These are phyloP conservation scores for Arctostaphylos glauca DNA, from an alignment of 148 eudicot species.

Conservation along the genomic window DNA sequence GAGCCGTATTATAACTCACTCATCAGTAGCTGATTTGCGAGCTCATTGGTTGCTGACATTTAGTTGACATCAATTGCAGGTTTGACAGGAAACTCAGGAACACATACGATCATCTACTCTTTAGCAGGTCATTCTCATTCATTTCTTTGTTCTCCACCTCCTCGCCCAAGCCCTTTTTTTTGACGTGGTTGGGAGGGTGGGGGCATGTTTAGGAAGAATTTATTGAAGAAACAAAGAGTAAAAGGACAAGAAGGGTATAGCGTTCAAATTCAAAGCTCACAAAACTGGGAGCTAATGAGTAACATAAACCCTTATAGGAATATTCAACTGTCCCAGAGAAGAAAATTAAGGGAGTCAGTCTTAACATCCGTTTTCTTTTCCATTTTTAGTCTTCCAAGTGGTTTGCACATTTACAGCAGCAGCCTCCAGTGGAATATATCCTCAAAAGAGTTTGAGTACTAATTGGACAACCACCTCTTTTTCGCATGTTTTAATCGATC, in stretches of 20 bases:
- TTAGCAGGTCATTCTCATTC: conserved; percentile 69
- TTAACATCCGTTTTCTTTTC: background rate
- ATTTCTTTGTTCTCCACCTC: background rate
- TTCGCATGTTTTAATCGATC: background rate
- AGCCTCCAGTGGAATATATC: background rate
- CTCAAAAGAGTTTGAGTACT: background rate
- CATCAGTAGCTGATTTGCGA: conserved; percentile 6
- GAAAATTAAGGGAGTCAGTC: background rate
- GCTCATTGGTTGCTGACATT: conserved; percentile 15
- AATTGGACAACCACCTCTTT: background rate
- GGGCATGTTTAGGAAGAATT: background rate
- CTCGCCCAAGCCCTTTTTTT: background rate
- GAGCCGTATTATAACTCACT: background rate
- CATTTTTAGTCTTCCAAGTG: background rate
- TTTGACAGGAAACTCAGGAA: conserved; percentile 91
- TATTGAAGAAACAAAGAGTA: background rate
- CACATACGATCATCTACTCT: conserved; percentile 84
- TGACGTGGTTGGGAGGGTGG: background rate
- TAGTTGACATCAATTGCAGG: conserved; percentile 50
- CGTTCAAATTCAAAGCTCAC: background rate
- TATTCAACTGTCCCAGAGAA: background rate
- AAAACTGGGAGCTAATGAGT: background rate
- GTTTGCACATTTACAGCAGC: background rate
- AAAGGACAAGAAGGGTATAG: background rate
- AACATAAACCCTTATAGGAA: background rate